Evolutionary conservation across 352 stramenopile genomes (phyloP).

Genomic region (Phytophthora cactorum): DNA sequence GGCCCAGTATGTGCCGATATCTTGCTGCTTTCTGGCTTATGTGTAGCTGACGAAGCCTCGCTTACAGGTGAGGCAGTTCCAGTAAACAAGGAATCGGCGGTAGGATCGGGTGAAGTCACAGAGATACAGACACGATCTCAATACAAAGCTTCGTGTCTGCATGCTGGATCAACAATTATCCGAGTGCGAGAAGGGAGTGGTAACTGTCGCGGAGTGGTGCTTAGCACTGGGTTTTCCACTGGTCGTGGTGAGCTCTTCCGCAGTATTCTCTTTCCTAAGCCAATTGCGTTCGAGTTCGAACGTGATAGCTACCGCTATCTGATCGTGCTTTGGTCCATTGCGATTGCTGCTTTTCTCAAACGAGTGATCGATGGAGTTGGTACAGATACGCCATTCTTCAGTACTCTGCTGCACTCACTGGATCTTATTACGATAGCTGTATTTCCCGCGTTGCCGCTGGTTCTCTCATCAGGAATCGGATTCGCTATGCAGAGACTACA

Average conservation of each 20-base stretch:
- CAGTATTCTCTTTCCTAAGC: slow-evolving; percentile 46
- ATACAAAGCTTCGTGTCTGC: slow-evolving; percentile 38
- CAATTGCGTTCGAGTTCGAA: slow-evolving; percentile 42
- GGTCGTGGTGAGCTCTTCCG: slow-evolving; percentile 53
- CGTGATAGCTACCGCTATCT: slow-evolving; percentile 58
- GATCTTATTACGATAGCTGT: slow-evolving; percentile 64
- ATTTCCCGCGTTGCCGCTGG: slow-evolving; percentile 50
- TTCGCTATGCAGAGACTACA: slow-evolving; percentile 50
- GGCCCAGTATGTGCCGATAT: slow-evolving; percentile 53
- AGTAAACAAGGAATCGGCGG: slow-evolving; percentile 37
- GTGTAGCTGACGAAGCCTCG: slow-evolving; percentile 53
- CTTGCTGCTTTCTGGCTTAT: slow-evolving; percentile 50
- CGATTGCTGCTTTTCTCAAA: slow-evolving; percentile 41
- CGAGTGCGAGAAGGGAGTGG: slow-evolving; percentile 29
- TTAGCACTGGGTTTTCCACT: slow-evolving; percentile 55
- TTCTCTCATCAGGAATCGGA: slow-evolving; percentile 53
- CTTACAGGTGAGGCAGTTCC: slow-evolving; percentile 57
- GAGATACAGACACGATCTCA: slow-evolving; percentile 25
- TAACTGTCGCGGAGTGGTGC: slow-evolving; percentile 40
- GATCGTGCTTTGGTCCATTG: slow-evolving; percentile 35
- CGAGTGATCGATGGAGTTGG: slow-evolving; percentile 31
- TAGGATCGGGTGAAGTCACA: background rate
- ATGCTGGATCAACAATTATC: slow-evolving; percentile 41
- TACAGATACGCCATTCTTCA: slow-evolving; percentile 20
- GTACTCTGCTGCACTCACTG: slow-evolving; percentile 40